phyloP scores from a whole-genome alignment of 2,329 filamentous ascomycete species.

The Diaporthe citrichinensis region DNA sequence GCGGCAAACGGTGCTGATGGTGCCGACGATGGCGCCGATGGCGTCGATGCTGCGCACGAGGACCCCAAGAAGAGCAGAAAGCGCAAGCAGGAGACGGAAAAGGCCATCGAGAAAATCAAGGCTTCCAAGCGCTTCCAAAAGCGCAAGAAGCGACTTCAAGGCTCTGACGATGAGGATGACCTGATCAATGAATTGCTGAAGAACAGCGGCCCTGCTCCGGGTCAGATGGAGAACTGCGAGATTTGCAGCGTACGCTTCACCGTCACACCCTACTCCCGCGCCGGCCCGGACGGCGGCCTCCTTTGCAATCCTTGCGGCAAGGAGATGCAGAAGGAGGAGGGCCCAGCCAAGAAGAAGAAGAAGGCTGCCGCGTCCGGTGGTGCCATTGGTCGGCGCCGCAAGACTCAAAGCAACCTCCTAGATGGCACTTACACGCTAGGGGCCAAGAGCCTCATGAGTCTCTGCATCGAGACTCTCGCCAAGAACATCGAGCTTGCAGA shows the following conservation, averaged over 20 bases:
- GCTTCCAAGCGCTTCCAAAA: conserved; percentile 71
- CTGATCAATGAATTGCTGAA: conserved; percentile 65
- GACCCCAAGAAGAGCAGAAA: conserved; percentile 62
- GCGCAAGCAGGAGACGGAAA: conserved; percentile 62
- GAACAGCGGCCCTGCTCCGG: conserved; percentile 72
- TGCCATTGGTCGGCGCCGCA: conserved; percentile 74
- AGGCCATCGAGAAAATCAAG: conserved; percentile 73
- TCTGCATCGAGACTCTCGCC: conserved; percentile 74
- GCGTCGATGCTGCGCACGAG: conserved; percentile 38
- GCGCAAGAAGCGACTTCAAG: conserved; percentile 57
- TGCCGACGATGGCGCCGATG: conserved; percentile 45
- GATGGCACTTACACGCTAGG: conserved; percentile 79
- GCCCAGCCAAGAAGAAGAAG: conserved; percentile 68
- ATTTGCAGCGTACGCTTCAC: conserved; percentile 90
- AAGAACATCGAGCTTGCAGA: conserved; percentile 75
- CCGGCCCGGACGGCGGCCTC: conserved; percentile 86
- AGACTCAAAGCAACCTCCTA: conserved; percentile 85
- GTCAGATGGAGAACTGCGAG: conserved; percentile 91
- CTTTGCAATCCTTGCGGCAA: conserved; percentile 87
- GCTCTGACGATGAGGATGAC: conserved; percentile 64
- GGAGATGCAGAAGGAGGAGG: conserved; percentile 76
- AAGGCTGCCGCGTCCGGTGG: conserved; percentile 66
- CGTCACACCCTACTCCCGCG: conserved; percentile 89
- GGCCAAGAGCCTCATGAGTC: conserved; percentile 76
- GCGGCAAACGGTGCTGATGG: conserved; percentile 43